Base-by-base conservation (phyloP, 805 yeast species). In the Candida arabinofermentans region DNA sequence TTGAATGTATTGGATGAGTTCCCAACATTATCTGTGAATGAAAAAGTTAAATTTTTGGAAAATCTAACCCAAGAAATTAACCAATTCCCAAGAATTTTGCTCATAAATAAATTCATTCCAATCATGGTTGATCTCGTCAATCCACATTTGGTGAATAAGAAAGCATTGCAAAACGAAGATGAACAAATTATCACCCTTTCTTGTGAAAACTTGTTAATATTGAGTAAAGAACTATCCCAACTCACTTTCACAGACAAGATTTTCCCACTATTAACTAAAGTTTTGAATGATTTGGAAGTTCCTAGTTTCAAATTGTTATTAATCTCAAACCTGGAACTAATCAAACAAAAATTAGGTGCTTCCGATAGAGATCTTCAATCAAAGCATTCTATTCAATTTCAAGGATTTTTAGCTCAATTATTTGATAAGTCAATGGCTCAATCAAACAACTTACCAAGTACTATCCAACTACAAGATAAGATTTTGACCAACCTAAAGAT, bases 1-100 rank as follows among this genome's bases (percentile, higher is more conserved):
- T 72, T 91, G 68, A 79, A 83, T 59, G 82, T 84, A 51, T 62
- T 91, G 34, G 97, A 91, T 56, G 93, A 86, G 42, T 81, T 86
- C 47, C 78, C 89, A 8, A 85, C 96, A 0, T 83, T 85, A 51
- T 66, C 81, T 2, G 66, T 70, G 6, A 72, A 72, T 14, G 97
- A 91, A 43, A 83, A 83, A 53, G 59, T 75, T 19, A 67, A 78
- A 1, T 88, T 88, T 56, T 69, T 90, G 49, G 74, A 74, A 40
- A 88, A 88, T 1, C 67, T 91, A 40, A 61, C 75, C 18, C 64
- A 65, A 4, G 64, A 79, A 17, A 56, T 81, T 21, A 69, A 72
- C 6, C 71, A 77, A 50, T 84, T 83, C 54, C 89, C 91, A 3
- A 69, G 69, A 29, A 66, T 65, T 34, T 67, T 74, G 51, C 71